These are phyloP conservation scores for Kondoa malvinella DNA, from an alignment of 768 basidiomycete genomes.

Conservation along the genomic window DNA sequence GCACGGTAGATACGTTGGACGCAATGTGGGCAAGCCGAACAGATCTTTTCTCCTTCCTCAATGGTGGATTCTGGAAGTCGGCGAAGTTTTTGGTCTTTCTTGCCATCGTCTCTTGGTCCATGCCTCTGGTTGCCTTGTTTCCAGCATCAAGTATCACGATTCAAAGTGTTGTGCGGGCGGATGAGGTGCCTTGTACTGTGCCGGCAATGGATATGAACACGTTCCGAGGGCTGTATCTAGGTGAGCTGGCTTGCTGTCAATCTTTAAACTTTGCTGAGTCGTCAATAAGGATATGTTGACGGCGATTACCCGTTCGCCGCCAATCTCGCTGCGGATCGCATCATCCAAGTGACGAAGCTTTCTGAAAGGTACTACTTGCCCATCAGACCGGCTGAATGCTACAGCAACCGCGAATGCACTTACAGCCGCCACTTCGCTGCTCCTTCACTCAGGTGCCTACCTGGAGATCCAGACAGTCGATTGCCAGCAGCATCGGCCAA, in stretches of 20 bases:
- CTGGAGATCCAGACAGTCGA: not conserved
- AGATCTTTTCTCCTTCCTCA: not conserved
- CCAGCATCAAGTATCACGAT: not conserved
- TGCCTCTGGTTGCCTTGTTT: not conserved
- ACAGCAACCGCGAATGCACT: not conserved
- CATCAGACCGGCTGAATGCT: too few relatives aligned
- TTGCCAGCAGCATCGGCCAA: not conserved
- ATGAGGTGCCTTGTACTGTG: too few relatives aligned
- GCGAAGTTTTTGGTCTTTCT: not conserved
- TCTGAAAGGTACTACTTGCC: too few relatives aligned
- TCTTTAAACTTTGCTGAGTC: too few relatives aligned
- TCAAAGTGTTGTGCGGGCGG: not conserved
- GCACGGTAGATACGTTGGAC: not conserved
- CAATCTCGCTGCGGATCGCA: too few relatives aligned
- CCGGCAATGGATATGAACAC: too few relatives aligned
- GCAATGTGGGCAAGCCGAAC: not conserved
- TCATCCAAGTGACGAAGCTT: too few relatives aligned
- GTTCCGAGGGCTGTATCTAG: too few relatives aligned
- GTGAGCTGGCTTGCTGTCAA: too few relatives aligned
- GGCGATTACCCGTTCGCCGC: too few relatives aligned
- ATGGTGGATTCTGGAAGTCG: not conserved
- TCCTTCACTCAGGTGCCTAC: not conserved
- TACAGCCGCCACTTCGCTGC: not conserved
- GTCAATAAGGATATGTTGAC: too few relatives aligned
- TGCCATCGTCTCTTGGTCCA: not conserved